These are phyloP conservation scores for Leptographium wingfieldii DNA, from an alignment of 2,329 filamentous ascomycete genomes.

Conservation along the genomic window DNA sequence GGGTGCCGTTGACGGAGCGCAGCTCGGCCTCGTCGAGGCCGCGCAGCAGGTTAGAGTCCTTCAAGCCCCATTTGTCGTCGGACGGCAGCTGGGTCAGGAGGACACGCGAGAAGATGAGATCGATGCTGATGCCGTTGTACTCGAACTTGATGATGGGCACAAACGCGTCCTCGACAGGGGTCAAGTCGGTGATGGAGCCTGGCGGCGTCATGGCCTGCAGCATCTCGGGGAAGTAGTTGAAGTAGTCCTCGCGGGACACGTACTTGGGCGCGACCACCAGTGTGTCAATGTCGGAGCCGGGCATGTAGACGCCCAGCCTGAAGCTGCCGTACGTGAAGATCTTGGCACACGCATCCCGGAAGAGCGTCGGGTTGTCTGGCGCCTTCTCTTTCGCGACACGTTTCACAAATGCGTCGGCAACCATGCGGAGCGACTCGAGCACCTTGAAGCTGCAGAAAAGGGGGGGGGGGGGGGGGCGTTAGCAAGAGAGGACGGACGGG, in stretches of 20 bases:
- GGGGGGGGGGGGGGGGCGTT: neutral
- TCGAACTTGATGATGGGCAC: conserved; percentile 98
- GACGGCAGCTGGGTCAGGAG: conserved; percentile 56
- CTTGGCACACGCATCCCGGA: conserved; percentile 78
- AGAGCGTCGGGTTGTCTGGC: conserved; percentile 57
- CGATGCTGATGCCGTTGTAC: conserved; percentile 81
- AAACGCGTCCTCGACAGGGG: conserved; percentile 77
- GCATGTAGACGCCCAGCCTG: conserved; percentile 83
- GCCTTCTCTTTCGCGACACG: conserved; percentile 64
- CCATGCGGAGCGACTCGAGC: conserved; percentile 61
- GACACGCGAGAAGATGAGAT: conserved; percentile 78
- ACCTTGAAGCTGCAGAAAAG: conserved; percentile 47
- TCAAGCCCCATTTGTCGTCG: conserved; percentile 57
- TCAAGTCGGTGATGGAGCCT: conserved; percentile 73
- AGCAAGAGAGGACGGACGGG: neutral
- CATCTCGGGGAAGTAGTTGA: conserved; percentile 71
- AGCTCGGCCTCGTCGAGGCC: conserved; percentile 80
- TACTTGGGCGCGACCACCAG: conserved; percentile 86
- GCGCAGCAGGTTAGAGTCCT: conserved; percentile 72
- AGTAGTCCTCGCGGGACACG: conserved; percentile 82
- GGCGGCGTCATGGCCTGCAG: conserved; percentile 63
- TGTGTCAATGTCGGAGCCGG: conserved; percentile 95
- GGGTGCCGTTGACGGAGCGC: conserved; percentile 82
- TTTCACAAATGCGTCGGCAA: conserved; percentile 78
- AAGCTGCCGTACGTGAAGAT: conserved; percentile 96